Evolutionary conservation across 768 basidiomycete genomes (phyloP), one percentile per base, ranked within the genome.

Genomic region (Wakefieldia striispora): DNA sequence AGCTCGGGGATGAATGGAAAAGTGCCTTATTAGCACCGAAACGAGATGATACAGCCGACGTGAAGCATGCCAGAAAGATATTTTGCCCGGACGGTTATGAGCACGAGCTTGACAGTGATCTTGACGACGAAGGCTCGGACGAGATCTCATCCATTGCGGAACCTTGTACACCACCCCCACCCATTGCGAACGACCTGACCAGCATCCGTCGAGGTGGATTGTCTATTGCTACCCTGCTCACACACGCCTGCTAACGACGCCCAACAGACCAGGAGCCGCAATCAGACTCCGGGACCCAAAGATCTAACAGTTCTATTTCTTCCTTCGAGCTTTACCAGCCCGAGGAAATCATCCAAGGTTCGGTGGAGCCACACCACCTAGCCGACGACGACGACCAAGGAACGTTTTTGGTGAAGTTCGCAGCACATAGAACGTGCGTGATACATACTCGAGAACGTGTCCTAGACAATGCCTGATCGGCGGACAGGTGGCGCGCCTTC

Each of bases 31-130:
- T 39, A 4, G 9, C 21, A 20, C 40, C 37, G n/a, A 19, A 38
- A 21, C 16, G 10, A 14, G 5, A 8, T 16, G 37, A 36, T 26
- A 13, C 37, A 19, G 14, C 24, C 8, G 14, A 19, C 4, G 23
- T 20, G 12, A 45, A 41, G 24, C 23, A 24, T 23, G 19, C 17
- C 9, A 16, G 6, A 29, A 55, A 53, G 20, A 49, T 62, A 27
- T 24, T 9, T 12, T 54, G 48, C 23, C 51, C 56, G 7, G 17
- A 39, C 0, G 51, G 38, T 23, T 51, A 63, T 21, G 53, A 63
- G 5, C 16, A 33, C 7, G 58, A 56, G 5, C 51, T 45, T 40
- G 64, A 65, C 33, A 66, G 64, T 14, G 66, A 68, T 47, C 50
- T 44, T 6, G 63, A 63, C 19, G 58, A 67, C n/a, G 63, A 63